A percentile compares a stretch with the other conserved stretches of the same genome.
Evolutionary conservation across 495 filamentous ascomycete genomes (phyloP).

Genomic region (Neohortaea acidophila): DNA sequence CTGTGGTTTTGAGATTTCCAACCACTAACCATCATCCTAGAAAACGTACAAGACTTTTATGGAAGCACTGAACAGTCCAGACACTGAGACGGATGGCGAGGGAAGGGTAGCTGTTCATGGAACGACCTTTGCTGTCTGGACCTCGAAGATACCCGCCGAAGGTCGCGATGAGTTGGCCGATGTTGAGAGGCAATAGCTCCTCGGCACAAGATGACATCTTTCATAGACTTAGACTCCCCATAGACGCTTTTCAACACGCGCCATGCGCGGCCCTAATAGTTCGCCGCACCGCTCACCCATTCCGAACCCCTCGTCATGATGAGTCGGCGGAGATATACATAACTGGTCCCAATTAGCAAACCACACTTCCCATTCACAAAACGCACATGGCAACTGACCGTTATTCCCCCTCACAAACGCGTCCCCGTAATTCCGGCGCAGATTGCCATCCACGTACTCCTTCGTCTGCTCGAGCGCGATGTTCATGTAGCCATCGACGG

Average conservation of each 20-base stretch:
- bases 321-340: constrained; percentile 65
- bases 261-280: no score
- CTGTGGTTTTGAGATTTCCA: not conserved
- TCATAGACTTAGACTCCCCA: no score
- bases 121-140: constrained; percentile 19
- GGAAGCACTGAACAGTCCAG: constrained; percentile 17
- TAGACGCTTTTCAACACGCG: no score
- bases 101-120: constrained; percentile 23
- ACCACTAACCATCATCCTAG: constrained; percentile 4
- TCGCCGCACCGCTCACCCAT: not conserved
- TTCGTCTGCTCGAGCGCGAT: constrained; percentile 90
- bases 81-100: constrained; percentile 22
- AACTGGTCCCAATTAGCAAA: constrained; percentile 30
- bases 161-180: constrained; percentile 7
- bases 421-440: constrained; percentile 74
- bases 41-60: constrained; percentile 16
- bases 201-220: no score
- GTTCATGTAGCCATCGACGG: constrained; percentile 98
- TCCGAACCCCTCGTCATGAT: constrained; percentile 7
- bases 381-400: constrained; percentile 36
- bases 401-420: constrained; percentile 96
- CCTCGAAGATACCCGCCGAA: constrained; percentile 17
- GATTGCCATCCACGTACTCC: constrained; percentile 72
- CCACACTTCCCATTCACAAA: not conserved
- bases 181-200: constrained; percentile 10